These are phyloP conservation scores for Salix caprea DNA, from an alignment of 345 rosid species.

Conservation along the genomic window DNA sequence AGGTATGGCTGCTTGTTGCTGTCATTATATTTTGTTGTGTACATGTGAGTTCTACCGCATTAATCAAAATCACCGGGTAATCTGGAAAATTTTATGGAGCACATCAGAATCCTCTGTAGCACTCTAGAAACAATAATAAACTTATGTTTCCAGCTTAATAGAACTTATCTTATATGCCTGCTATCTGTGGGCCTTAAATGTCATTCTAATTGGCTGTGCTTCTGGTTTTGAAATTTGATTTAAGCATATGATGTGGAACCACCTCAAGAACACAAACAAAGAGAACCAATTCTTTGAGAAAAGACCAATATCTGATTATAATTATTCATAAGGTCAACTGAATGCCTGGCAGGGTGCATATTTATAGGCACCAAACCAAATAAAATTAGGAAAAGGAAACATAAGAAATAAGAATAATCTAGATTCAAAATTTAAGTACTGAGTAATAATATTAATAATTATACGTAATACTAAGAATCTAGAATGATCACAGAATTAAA, in stretches of 20 bases:
- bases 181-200: background rate
- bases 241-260: background rate
- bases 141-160: background rate
- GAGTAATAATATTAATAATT: no score
- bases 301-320: no score
- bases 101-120: background rate
- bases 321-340: no score
- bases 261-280: background rate
- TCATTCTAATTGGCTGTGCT: background rate
- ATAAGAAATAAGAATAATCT: no score
- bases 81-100: constrained; percentile 1
- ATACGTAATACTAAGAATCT: no score
- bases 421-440: no score
- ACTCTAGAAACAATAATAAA: background rate
- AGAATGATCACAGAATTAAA: no score
- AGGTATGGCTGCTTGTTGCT: constrained; percentile 31
- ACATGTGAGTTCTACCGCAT: background rate
- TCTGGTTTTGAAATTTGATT: background rate
- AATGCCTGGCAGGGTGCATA: no score
- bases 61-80: background rate
- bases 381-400: no score
- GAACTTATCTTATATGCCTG: background rate
- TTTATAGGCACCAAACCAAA: no score
- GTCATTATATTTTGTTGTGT: background rate
- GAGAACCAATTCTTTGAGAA: no score